A percentile compares a stretch with the other conserved stretches of the same genome.
Evolutionary conservation across 1,284 basidiomycete genomes (phyloP).

Genomic region (Microbotryum scabiosae): DNA sequence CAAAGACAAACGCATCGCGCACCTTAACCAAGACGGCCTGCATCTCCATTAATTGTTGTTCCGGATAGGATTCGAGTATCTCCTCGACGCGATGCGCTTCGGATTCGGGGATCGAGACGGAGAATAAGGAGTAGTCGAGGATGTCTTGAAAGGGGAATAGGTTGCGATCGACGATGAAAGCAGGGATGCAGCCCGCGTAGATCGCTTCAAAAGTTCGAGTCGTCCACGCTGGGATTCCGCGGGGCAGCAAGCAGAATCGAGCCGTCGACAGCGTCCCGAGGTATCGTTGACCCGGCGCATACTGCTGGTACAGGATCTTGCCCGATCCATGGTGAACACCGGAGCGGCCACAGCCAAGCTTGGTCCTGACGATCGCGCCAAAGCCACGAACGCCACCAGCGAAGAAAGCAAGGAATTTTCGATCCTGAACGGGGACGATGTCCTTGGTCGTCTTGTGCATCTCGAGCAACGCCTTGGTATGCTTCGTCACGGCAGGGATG

Average conservation of each 20-base stretch:
- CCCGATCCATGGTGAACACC: slow-evolving; percentile 32
- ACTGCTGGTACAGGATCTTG: slow-evolving; percentile 37
- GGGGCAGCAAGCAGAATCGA: slow-evolving; percentile 44
- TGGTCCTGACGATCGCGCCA: slow-evolving; percentile 31
- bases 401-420: slow-evolving; percentile 32
- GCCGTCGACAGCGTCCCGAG: slow-evolving; percentile 41
- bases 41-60: slow-evolving; percentile 40
- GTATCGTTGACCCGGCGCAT: slow-evolving; percentile 39
- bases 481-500: slow-evolving; percentile 31
- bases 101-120: slow-evolving; percentile 42
- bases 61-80: slow-evolving; percentile 40
- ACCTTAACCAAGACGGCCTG: slow-evolving; percentile 43
- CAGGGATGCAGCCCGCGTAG: slow-evolving; percentile 46
- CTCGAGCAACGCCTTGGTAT: slow-evolving; percentile 24
- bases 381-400: slow-evolving; percentile 31
- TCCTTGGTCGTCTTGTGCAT: slow-evolving; percentile 17
- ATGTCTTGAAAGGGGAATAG: slow-evolving; percentile 44
- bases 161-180: slow-evolving; percentile 43
- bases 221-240: slow-evolving; percentile 38
- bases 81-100: slow-evolving; percentile 43
- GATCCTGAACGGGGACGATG: slow-evolving; percentile 13
- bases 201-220: slow-evolving; percentile 45
- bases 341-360: slow-evolving; percentile 28
- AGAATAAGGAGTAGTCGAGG: slow-evolving; percentile 45
- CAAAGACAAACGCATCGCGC: slow-evolving; percentile 45